Evolutionary conservation across 2,329 filamentous ascomycete species (phyloP).

Genomic region (Alternaria arbusti): DNA sequence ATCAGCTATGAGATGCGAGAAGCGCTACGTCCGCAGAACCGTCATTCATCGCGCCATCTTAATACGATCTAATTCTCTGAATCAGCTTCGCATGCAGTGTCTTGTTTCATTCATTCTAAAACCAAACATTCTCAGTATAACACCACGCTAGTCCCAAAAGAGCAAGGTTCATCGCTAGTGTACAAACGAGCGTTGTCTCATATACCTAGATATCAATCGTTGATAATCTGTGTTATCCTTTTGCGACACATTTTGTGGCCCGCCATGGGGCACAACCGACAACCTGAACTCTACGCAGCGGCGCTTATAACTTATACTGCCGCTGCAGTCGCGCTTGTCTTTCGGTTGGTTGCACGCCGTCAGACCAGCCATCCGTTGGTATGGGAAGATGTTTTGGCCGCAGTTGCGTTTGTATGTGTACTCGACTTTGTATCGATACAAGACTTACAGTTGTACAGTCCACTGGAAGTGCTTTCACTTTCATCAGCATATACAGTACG

Average conservation of each 20-base stretch:
- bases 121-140: background rate
- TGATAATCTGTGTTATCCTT: background rate
- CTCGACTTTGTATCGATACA: background rate
- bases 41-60: background rate
- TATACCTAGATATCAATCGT: background rate
- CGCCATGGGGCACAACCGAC: slow-evolving; percentile 21
- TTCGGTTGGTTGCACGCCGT: slow-evolving; percentile 21
- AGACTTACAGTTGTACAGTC: background rate
- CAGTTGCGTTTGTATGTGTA: slow-evolving; percentile 19
- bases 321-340: slow-evolving; percentile 23
- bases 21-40: background rate
- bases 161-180: background rate
- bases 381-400: slow-evolving; percentile 31
- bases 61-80: too few species aligned
- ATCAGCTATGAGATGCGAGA: background rate
- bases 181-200: background rate
- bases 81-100: background rate
- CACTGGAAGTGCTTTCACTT: slow-evolving; percentile 26
- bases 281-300: slow-evolving; percentile 27
- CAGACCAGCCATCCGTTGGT: slow-evolving; percentile 19
- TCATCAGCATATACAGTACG: slow-evolving; percentile 31
- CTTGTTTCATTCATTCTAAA: background rate
- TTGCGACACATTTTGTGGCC: background rate
- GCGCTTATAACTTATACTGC: slow-evolving; percentile 27
- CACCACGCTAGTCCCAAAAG: background rate